phyloP scores from a whole-genome alignment of 257 asterid genomes.

The Salvia splendens region DNA sequence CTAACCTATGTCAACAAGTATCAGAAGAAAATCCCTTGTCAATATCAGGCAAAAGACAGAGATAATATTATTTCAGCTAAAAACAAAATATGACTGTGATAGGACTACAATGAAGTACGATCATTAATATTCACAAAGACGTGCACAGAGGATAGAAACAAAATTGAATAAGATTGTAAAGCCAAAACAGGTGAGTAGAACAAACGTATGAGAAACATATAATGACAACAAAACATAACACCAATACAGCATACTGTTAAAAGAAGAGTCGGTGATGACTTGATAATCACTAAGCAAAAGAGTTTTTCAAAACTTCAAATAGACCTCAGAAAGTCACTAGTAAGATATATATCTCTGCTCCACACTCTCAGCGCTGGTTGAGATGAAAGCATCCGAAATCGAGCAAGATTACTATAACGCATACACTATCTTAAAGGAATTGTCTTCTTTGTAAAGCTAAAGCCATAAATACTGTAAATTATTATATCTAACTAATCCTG shows the following conservation, averaged over 20 bases:
- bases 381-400: too few relatives aligned
- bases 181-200: background rate
- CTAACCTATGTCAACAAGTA: slow-evolving; percentile 90
- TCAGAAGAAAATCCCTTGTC: slow-evolving; percentile 57
- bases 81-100: slow-evolving; percentile 1
- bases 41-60: slow-evolving; percentile 38
- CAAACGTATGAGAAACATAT: slow-evolving; percentile 17
- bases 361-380: too few relatives aligned
- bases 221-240: slow-evolving; percentile 8
- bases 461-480: background rate
- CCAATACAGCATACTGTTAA: background rate
- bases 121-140: background rate
- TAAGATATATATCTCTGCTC: too few relatives aligned
- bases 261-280: background rate
- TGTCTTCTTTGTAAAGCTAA: too few relatives aligned
- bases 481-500: background rate
- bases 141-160: slow-evolving; percentile 15
- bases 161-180: slow-evolving; percentile 8
- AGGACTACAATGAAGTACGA: slow-evolving; percentile 4
- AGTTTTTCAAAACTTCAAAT: too few relatives aligned
- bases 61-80: slow-evolving; percentile 26
- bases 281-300: too few relatives aligned
- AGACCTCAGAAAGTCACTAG: too few relatives aligned
- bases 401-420: too few relatives aligned
- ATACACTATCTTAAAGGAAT: too few relatives aligned